Conservation (phyloP, 352 stramenopile species). For the Pythium angustatum region DNA sequence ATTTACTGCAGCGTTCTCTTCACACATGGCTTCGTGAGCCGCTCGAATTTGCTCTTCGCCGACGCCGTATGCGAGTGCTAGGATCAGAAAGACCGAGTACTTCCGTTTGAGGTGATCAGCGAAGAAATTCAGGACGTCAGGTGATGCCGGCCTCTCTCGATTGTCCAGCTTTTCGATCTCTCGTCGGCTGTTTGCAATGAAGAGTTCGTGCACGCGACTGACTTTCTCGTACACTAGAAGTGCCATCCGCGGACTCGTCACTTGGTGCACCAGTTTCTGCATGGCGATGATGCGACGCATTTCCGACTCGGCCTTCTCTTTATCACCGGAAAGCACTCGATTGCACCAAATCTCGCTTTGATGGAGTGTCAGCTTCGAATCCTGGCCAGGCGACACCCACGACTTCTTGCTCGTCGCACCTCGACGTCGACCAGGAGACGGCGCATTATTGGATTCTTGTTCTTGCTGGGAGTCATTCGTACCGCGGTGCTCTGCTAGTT, state of each 20-base stretch:
- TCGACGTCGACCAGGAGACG: constrained; percentile 6
- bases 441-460: constrained; percentile 20
- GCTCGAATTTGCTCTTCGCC: constrained; percentile 78
- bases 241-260: constrained; percentile 79
- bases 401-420: constrained; percentile 18
- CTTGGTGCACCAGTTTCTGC: constrained; percentile 82
- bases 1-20: constrained; percentile 70
- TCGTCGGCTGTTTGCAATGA: constrained; percentile 72
- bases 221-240: constrained; percentile 89
- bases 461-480: not conserved
- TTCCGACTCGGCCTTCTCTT: constrained; percentile 85
- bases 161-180: constrained; percentile 66
- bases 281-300: constrained; percentile 81
- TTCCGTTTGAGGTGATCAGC: constrained; percentile 85
- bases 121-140: constrained; percentile 82
- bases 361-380: constrained; percentile 79
- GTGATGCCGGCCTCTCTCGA: constrained; percentile 42
- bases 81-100: constrained; percentile 86
- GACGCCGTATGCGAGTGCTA: constrained; percentile 75
- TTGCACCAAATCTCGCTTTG: constrained; percentile 88
- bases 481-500: not conserved
- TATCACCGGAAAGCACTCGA: constrained; percentile 73
- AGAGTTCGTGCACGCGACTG: constrained; percentile 85
- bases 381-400: constrained; percentile 82
- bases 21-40: constrained; percentile 81